Percentiles rank a stretch among this genome's conserved stretches.
These are phyloP conservation scores for Fraxinus sp. DNA, from an alignment of 305 asterid species.

Conservation along the genomic window DNA sequence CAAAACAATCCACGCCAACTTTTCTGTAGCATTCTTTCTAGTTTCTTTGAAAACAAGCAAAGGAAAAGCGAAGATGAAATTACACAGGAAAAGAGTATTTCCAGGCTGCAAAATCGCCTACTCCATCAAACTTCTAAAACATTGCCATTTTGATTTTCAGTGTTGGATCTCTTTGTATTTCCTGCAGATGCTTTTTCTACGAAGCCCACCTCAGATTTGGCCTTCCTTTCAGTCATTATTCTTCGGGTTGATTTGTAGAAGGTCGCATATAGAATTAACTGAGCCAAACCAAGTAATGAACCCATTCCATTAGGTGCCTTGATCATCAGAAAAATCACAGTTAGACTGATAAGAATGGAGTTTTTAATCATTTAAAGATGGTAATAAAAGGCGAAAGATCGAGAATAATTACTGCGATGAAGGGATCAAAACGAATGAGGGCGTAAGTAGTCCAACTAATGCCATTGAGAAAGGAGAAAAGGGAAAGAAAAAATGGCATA, in stretches of 20 bases:
- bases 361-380: neutral
- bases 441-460: slow-evolving; percentile 65
- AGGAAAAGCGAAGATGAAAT: neutral
- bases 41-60: neutral
- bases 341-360: neutral
- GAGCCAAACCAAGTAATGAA: slow-evolving; percentile 62
- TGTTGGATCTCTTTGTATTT: neutral
- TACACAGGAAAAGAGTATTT: neutral
- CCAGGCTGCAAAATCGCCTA: neutral
- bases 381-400: neutral
- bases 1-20: neutral
- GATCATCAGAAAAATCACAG: neutral
- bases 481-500: slow-evolving; percentile 65
- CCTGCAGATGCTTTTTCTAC: slow-evolving; percentile 26
- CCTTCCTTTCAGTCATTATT: slow-evolving; percentile 50
- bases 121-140: neutral
- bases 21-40: neutral
- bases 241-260: slow-evolving; percentile 62
- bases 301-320: slow-evolving; percentile 81
- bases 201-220: slow-evolving; percentile 41
- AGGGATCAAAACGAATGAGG: slow-evolving; percentile 60
- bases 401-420: slow-evolving; percentile 46
- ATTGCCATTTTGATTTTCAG: neutral
- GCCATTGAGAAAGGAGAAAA: slow-evolving; percentile 57
- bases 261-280: slow-evolving; percentile 57